phyloP scores from a whole-genome alignment of 805 yeast genomes.

The Nakazawaea wyomingensis region DNA sequence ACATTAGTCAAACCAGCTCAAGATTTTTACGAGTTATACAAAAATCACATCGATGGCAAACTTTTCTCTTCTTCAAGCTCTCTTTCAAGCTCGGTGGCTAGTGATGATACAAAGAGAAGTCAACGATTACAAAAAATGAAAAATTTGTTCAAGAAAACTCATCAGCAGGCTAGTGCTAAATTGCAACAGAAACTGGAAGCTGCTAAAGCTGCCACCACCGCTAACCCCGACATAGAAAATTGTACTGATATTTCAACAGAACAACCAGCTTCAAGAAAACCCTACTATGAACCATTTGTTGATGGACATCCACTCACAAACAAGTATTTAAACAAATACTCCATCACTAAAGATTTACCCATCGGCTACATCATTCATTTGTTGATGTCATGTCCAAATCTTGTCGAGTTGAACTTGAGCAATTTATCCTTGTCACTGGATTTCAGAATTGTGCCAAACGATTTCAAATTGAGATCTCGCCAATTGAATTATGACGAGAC shows the following conservation, averaged over 20 bases:
- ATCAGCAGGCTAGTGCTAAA: not conserved
- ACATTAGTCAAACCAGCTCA: slow-evolving; percentile 6
- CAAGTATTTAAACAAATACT: slow-evolving; percentile 55
- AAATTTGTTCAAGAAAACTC: not conserved
- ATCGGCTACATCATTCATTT: slow-evolving; percentile 70
- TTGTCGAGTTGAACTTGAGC: slow-evolving; percentile 52
- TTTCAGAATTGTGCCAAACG: slow-evolving; percentile 43
- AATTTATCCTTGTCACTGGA: slow-evolving; percentile 62
- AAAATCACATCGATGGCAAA: not conserved
- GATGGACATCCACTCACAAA: slow-evolving; percentile 56
- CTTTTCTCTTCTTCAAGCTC: slow-evolving; percentile 10
- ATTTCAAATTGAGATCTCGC: slow-evolving; percentile 28
- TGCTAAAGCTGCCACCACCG: too few species aligned
- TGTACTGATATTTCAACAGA: slow-evolving; percentile 16
- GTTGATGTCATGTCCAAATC: slow-evolving; percentile 59
- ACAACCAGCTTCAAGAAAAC: slow-evolving; percentile 15
- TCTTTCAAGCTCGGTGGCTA: not conserved
- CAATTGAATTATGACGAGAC: slow-evolving; percentile 25
- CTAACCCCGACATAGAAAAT: too few species aligned
- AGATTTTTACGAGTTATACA: slow-evolving; percentile 9
- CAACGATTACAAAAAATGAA: slow-evolving; percentile 1
- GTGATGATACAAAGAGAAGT: not conserved
- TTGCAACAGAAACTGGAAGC: not conserved
- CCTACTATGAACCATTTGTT: slow-evolving; percentile 27
- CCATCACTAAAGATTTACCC: slow-evolving; percentile 72